These are phyloP conservation scores for Speleostelium caveatum DNA, from an alignment of 78 protist genomes.

Conservation along the genomic window DNA sequence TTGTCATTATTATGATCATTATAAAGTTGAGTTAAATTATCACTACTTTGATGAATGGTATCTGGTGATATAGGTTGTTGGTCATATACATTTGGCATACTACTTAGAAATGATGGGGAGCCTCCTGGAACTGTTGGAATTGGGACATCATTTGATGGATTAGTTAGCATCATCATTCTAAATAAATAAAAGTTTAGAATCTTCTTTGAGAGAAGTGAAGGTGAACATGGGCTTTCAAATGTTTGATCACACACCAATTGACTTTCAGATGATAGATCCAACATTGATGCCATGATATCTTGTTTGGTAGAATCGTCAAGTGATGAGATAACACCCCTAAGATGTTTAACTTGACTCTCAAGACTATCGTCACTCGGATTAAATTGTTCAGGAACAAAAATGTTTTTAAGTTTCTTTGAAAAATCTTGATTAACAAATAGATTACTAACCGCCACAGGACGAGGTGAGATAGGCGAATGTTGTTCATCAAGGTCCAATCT, in stretches of 20 bases:
- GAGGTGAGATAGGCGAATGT: neutral
- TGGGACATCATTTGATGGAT: conserved; percentile 19
- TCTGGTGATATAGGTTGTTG: neutral
- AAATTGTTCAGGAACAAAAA: conserved; percentile 15
- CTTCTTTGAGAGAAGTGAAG: conserved; percentile 11
- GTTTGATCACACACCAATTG: neutral
- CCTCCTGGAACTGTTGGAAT: conserved; percentile 2
- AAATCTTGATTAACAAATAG: conserved; percentile 23
- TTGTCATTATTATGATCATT: neutral
- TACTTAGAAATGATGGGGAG: neutral
- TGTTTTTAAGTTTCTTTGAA: conserved; percentile 24
- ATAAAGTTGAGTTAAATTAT: neutral
- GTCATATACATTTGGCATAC: neutral
- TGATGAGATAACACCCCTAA: neutral
- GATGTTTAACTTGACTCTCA: neutral
- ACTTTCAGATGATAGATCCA: conserved; percentile 32
- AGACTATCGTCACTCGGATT: neutral
- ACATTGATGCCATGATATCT: neutral
- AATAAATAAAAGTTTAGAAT: conserved; percentile 27
- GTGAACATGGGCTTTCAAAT: neutral
- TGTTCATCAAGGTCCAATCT: neutral
- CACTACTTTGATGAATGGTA: neutral
- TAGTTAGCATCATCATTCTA: conserved; percentile 44
- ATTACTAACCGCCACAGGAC: neutral
- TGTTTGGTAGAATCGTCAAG: neutral